These are phyloP conservation scores for Globisporangium mamillatum DNA, from an alignment of 352 stramenopile genomes.

Conservation along the genomic window DNA sequence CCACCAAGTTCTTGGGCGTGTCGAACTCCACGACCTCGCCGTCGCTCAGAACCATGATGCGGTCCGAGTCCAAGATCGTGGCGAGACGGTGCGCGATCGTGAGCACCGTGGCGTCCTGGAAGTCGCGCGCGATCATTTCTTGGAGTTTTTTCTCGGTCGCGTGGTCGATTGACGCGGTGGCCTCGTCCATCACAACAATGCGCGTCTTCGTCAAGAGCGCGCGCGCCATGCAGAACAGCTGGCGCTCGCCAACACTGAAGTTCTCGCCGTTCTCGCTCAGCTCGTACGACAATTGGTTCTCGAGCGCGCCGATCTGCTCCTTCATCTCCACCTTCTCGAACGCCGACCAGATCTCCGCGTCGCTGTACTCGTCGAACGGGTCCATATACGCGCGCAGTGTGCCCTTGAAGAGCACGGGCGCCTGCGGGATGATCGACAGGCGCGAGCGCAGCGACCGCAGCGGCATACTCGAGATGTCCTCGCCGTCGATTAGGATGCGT, in stretches of 20 bases:
- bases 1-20: background rate
- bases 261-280: conserved; percentile 89
- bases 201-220: conserved; percentile 77
- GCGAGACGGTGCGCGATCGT: conserved; percentile 93
- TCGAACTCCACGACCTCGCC: background rate
- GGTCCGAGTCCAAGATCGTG: conserved; percentile 79
- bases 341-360: conserved; percentile 67
- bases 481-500: conserved; percentile 71
- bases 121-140: conserved; percentile 81
- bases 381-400: conserved; percentile 85
- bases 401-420: conserved; percentile 88
- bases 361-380: conserved; percentile 71
- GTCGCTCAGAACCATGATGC: background rate
- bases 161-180: conserved; percentile 67
- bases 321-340: conserved; percentile 64
- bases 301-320: conserved; percentile 38
- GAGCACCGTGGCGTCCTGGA: conserved; percentile 85
- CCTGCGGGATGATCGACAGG: conserved; percentile 33
- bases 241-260: conserved; percentile 87
- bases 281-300: conserved; percentile 36
- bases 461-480: conserved; percentile 22
- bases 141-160: conserved; percentile 41
- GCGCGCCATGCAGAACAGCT: conserved; percentile 90
- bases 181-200: conserved; percentile 75
- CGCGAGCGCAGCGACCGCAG: conserved; percentile 47